Evolutionary conservation across 352 stramenopile species (phyloP).

Genomic region (Achlya hypogyna): DNA sequence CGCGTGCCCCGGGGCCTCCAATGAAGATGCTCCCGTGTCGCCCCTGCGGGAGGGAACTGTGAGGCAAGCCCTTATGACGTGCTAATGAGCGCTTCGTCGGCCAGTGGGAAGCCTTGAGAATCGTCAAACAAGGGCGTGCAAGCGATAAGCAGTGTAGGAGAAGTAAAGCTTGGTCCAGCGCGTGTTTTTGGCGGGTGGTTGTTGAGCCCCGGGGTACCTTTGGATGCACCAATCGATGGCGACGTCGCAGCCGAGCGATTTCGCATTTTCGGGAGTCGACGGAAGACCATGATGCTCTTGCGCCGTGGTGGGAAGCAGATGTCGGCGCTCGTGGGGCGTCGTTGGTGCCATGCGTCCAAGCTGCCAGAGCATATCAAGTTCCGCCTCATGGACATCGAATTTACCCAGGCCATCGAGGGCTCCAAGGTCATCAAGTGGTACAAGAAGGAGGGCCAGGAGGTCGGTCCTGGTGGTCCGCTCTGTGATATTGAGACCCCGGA

Average conservation of each 20-base stretch:
- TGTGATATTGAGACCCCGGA: constrained; percentile 83
- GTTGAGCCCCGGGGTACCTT: not conserved
- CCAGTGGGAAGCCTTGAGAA: too few species aligned
- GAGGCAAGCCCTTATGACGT: too few species aligned
- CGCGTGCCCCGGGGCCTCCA: not conserved
- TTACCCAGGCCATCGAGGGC: constrained; percentile 39
- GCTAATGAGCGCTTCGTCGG: too few species aligned
- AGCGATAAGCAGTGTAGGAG: not conserved
- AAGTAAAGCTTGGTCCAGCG: not conserved
- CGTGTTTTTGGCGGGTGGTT: not conserved
- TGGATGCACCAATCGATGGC: not conserved
- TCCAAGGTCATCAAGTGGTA: constrained; percentile 75
- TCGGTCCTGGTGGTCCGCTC: constrained; percentile 63
- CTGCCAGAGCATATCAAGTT: constrained; percentile 78
- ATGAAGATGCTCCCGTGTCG: not conserved
- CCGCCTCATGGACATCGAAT: constrained; percentile 79
- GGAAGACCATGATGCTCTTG: constrained; percentile 10
- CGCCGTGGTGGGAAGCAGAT: not conserved
- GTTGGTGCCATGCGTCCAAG: constrained; percentile 18
- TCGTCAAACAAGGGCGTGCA: too few species aligned
- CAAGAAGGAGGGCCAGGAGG: constrained; percentile 43
- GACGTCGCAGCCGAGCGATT: not conserved
- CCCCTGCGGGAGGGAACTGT: too few species aligned
- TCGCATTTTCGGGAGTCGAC: not conserved
- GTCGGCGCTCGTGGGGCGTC: not conserved